A percentile compares a stretch with the other conserved stretches of the same genome.
These are phyloP conservation scores for Linnemannia exigua DNA, from an alignment of 192 early-diverging fungal species.

Conservation along the genomic window DNA sequence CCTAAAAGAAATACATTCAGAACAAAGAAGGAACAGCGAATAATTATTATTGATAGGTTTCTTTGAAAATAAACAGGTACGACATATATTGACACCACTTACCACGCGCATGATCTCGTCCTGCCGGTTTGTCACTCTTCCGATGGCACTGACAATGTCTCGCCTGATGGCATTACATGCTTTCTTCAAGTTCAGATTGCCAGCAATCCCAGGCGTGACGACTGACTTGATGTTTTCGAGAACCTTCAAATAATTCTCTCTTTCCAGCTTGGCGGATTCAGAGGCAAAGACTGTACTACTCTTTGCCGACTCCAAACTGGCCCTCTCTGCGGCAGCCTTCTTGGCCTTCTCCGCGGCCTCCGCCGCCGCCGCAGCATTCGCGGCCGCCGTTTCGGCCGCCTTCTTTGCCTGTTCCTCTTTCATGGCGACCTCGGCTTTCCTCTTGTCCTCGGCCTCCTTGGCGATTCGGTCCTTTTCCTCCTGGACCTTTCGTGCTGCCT, in stretches of 20 bases:
- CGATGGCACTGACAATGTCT: slow-evolving; percentile 58
- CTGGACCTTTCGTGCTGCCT: slow-evolving; percentile 13
- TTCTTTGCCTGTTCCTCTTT: slow-evolving; percentile 27
- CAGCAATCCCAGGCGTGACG: slow-evolving; percentile 53
- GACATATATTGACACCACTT: slow-evolving; percentile 6
- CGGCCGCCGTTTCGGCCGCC: slow-evolving; percentile 25
- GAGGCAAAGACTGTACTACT: slow-evolving; percentile 9
- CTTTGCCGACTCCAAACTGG: slow-evolving; percentile 4
- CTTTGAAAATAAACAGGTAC: background rate
- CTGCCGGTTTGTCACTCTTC: slow-evolving; percentile 60
- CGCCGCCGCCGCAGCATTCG: slow-evolving; percentile 18
- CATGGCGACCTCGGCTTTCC: slow-evolving; percentile 25
- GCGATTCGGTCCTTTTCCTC: slow-evolving; percentile 38
- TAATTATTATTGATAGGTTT: background rate
- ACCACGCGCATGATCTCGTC: slow-evolving; percentile 61
- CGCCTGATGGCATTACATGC: slow-evolving; percentile 28
- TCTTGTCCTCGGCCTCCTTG: slow-evolving; percentile 40
- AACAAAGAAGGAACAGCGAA: background rate
- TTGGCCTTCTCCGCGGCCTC: slow-evolving; percentile 33
- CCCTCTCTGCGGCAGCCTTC: slow-evolving; percentile 28
- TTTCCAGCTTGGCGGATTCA: slow-evolving; percentile 33
- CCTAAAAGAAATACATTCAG: slow-evolving; percentile 23
- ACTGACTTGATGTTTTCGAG: slow-evolving; percentile 54
- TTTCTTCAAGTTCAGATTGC: slow-evolving; percentile 44
- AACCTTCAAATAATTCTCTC: slow-evolving; percentile 45